Percentiles rank a stretch among this genome's conserved stretches.
These are phyloP conservation scores for Acorus gramineus DNA, from an alignment of 106 monocot species.

Conservation along the genomic window DNA sequence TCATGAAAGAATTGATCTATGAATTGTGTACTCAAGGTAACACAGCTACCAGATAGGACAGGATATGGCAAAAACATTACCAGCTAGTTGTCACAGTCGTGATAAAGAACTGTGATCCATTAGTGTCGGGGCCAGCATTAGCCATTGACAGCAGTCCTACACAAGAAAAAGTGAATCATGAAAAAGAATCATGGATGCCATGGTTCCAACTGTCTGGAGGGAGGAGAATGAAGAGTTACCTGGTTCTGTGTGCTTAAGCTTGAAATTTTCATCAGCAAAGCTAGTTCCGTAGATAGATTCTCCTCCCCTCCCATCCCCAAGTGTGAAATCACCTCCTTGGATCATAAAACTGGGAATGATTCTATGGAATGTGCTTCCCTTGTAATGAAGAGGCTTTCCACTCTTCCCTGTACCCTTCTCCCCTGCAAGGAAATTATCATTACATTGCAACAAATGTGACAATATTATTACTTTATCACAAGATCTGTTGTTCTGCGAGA, in stretches of 20 bases:
- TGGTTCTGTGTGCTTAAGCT: conserved; percentile 86
- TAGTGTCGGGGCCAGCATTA: conserved; percentile 72
- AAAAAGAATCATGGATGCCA: neutral
- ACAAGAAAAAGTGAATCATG: neutral
- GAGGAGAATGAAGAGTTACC: conserved; percentile 13
- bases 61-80: conserved; percentile 18
- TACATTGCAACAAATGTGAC: neutral
- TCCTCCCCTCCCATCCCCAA: conserved; percentile 81
- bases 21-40: no score
- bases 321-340: conserved; percentile 89
- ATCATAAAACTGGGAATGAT: conserved; percentile 97
- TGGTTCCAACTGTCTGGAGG: no score
- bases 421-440: conserved; percentile 14
- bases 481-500: no score
- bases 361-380: conserved; percentile 89
- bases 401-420: conserved; percentile 63
- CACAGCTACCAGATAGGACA: no score
- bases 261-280: conserved; percentile 93
- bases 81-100: conserved; percentile 84
- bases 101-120: conserved; percentile 95
- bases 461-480: no score
- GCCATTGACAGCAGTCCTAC: conserved; percentile 87
- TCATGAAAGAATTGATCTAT: neutral
- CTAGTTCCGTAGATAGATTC: conserved; percentile 78
- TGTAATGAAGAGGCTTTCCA: conserved; percentile 78